phyloP scores from a whole-genome alignment of 257 asterid species.

The Salvia splendens region DNA sequence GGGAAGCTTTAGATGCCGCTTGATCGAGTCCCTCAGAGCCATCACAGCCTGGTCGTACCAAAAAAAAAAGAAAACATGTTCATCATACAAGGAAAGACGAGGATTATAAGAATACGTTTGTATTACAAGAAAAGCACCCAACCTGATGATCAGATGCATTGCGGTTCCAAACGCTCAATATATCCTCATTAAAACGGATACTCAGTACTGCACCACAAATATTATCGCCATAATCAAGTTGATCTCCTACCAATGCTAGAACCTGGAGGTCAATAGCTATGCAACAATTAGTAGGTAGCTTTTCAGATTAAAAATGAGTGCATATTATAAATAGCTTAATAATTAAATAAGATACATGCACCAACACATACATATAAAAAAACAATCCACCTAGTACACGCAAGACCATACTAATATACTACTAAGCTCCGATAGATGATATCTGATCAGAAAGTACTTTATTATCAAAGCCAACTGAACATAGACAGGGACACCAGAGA shows the following conservation, averaged over 20 bases:
- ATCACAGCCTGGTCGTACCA: constrained; percentile 69
- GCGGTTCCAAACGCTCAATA: constrained; percentile 95
- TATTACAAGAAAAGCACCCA: constrained; percentile 22
- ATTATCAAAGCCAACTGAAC: neutral
- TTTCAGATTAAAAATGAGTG: neutral
- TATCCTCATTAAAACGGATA: constrained; percentile 95
- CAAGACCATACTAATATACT: constrained; percentile 6
- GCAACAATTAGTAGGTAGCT: neutral
- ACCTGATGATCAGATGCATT: constrained; percentile 97
- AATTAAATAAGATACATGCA: neutral
- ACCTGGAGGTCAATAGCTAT: constrained; percentile 50
- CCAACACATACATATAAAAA: neutral
- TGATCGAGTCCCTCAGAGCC: constrained; percentile 89
- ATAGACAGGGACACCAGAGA: neutral
- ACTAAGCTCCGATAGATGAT: neutral
- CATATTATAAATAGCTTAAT: neutral
- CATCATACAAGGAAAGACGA: neutral
- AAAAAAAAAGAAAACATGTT: constrained; percentile 1
- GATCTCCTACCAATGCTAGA: constrained; percentile 90
- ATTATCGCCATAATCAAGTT: constrained; percentile 86
- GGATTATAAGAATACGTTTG: no score
- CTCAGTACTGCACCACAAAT: constrained; percentile 93
- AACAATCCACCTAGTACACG: constrained; percentile 3
- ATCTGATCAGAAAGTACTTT: neutral
- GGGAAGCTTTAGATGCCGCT: constrained; percentile 89